Evolutionary conservation across 177 flowering plant species (phyloP), one percentile per base, ranked within the genome.

Genomic region (Tripterygium wilfordii): DNA sequence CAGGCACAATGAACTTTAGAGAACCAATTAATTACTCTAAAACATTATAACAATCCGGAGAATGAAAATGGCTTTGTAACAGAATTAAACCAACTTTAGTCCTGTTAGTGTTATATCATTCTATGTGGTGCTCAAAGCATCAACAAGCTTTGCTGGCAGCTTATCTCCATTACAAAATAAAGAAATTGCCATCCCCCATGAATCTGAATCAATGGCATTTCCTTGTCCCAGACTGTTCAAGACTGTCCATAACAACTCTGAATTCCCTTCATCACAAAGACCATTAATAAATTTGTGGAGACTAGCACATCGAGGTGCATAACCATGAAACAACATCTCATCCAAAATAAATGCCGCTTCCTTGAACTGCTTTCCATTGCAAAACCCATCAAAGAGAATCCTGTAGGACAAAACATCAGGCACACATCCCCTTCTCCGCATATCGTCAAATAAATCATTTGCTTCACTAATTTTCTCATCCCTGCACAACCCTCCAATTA

Each of bases 351-450:
- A 28, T 1, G 68, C 70, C 1, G 88, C 92, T 62, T 80, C 90
- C 46, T 68, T 48, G n/a, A 70, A 62, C 50, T 71, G 71, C 75
- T 31, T 51, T 8, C 48, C 68, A 8, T 61, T 53, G 54, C 71
- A 63, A 23, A 86, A 66, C 40, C 85, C 88, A 54, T 73, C 75
- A 58, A 90, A 73, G 21, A 82, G 36, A 36, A 51, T 65, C 48
- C 88, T 57, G 38, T 78, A 90, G 14, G 85, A 60, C 20, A 80
- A 72, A 44, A 79, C 78, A 76, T 90, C 91, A 14, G 91, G 91
- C 20, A 36, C 19, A 41, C 88, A 84, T 1, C 65, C 82, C n/a
- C 75, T 38, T 51, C 82, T 69, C 2, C 87, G 91, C 94, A 90
- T 74, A 36, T 80, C 83, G 31, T 79, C 77, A 51, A 84, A 68